Evolutionary conservation across 106 monocot species (phyloP).

Genomic region (Hemerocallis citrina): DNA sequence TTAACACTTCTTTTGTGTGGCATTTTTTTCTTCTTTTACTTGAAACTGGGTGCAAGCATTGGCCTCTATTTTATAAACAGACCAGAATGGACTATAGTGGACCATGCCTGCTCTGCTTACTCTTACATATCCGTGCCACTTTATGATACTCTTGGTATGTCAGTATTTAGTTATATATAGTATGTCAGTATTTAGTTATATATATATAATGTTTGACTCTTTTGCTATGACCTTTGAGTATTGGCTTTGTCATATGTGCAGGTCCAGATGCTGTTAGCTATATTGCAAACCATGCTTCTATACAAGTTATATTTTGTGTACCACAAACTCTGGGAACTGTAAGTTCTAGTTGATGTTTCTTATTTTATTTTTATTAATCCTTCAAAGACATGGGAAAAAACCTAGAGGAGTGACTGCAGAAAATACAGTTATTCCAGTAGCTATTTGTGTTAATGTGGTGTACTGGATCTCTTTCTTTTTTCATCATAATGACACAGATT

Average conservation of each 20-base stretch:
- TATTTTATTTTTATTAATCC: not conserved
- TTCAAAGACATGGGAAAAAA: not conserved
- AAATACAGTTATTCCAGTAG: not conserved
- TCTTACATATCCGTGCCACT: conserved; percentile 90
- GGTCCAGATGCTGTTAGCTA: conserved; percentile 96
- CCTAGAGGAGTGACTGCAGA: too few species aligned
- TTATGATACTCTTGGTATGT: conserved; percentile 95
- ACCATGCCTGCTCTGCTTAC: conserved; percentile 94
- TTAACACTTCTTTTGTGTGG: not conserved
- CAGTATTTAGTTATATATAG: too few species aligned
- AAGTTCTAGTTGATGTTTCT: conserved; percentile 17
- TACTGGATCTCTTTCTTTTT: too few species aligned
- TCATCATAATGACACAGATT: too few species aligned
- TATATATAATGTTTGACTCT: not conserved
- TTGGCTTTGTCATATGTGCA: conserved; percentile 22
- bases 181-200: too few species aligned
- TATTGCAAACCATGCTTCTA: conserved; percentile 74
- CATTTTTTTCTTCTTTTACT: not conserved
- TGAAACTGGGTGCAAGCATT: conserved; percentile 59
- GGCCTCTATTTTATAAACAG: conserved; percentile 92
- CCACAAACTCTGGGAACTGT: conserved; percentile 74
- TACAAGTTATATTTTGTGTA: conserved; percentile 81
- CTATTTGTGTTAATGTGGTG: not conserved
- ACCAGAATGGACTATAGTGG: conserved; percentile 92
- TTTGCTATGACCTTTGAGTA: not conserved